These are phyloP conservation scores for Stromatinia cepivora DNA, from an alignment of 2,329 filamentous ascomycete species.

Conservation along the genomic window DNA sequence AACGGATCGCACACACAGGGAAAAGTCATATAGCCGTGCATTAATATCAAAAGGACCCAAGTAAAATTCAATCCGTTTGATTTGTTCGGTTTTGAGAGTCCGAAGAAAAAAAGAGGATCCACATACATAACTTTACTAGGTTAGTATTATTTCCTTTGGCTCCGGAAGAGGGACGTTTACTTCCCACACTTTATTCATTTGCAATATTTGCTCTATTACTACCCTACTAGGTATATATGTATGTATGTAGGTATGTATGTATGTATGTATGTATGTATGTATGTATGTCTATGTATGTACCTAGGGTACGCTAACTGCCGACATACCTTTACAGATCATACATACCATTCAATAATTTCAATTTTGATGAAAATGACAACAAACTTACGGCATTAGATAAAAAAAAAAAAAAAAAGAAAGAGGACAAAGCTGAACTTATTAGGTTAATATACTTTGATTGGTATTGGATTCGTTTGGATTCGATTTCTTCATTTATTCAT, in stretches of 20 bases:
- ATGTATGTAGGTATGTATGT: too few relatives aligned
- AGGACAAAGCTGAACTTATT: neutral
- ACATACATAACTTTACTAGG: neutral
- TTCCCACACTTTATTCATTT: neutral
- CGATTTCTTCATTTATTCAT: neutral
- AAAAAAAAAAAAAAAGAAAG: neutral
- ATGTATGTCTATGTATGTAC: too few relatives aligned
- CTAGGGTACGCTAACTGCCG: neutral
- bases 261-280: too few relatives aligned
- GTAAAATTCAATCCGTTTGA: neutral
- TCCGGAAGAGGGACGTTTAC: neutral
- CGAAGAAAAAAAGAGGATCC: neutral
- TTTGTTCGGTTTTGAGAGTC: neutral
- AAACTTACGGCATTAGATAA: neutral
- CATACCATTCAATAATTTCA: neutral
- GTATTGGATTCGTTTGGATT: neutral
- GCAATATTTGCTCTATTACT: neutral
- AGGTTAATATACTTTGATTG: too few relatives aligned
- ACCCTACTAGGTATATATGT: neutral
- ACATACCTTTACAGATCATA: neutral
- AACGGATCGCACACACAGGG: neutral
- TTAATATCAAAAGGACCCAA: neutral
- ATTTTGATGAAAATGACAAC: conserved; percentile 7
- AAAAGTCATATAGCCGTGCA: neutral
- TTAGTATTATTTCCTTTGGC: neutral